phyloP scores from a whole-genome alignment of 495 filamentous ascomycete genomes.

The Xylaria grammica region DNA sequence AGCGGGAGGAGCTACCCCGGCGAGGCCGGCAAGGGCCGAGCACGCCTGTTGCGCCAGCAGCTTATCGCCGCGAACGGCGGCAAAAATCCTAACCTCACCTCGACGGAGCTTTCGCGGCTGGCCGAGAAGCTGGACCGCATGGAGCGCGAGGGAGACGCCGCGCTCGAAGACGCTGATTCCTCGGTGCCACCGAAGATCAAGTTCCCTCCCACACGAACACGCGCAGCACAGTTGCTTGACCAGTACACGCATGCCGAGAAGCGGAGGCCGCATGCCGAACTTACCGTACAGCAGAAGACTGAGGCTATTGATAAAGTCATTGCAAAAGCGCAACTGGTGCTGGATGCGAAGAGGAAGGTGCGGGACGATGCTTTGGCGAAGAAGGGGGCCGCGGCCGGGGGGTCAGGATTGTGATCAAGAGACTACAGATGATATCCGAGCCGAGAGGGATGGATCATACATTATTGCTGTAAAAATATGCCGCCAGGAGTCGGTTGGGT shows the following conservation, averaged over 20 bases:
- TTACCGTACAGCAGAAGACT: constrained; percentile 24
- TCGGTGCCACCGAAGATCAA: constrained; percentile 9
- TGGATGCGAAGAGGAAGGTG: constrained; percentile 1
- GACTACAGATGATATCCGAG: not conserved
- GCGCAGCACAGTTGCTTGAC: constrained; percentile 11
- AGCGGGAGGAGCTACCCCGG: constrained; percentile 53
- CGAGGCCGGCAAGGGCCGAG: constrained; percentile 42
- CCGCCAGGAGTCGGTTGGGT: not conserved
- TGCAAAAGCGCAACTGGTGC: not conserved
- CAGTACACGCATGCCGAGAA: constrained; percentile 2
- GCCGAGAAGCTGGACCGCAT: constrained; percentile 24
- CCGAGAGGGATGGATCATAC: not conserved
- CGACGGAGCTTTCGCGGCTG: constrained; percentile 21
- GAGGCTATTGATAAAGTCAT: constrained; percentile 29
- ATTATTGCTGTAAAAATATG: not conserved
- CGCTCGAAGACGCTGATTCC: constrained; percentile 2
- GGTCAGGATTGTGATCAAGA: not conserved
- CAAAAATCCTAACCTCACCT: not conserved
- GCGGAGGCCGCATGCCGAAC: constrained; percentile 2
- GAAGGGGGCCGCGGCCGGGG: not conserved
- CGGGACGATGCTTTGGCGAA: not conserved
- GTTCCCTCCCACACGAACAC: constrained; percentile 17
- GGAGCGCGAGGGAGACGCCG: constrained; percentile 32
- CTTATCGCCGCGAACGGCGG: constrained; percentile 27
- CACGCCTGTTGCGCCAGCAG: constrained; percentile 38